Evolutionary conservation across 148 eudicot species (phyloP).

Genomic region (Arbutus unedo): DNA sequence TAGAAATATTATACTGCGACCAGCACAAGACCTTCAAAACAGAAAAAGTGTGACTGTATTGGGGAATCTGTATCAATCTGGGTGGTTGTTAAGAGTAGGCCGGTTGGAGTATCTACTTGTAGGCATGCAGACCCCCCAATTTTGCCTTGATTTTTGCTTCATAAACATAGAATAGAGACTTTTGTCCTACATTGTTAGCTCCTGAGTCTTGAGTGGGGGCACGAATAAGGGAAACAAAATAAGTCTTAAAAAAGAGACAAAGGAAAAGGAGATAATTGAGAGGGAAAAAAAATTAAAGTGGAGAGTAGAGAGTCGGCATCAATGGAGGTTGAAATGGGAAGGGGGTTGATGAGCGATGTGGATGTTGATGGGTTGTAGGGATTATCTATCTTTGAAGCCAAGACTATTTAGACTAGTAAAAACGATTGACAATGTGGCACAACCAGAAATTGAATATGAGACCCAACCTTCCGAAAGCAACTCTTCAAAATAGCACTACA

Average conservation of each 20-base stretch:
- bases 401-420: not conserved
- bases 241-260: not conserved
- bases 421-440: too few relatives aligned
- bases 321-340: conserved; percentile 3
- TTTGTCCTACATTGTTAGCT: not conserved
- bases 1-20: not conserved
- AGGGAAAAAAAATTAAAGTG: not conserved
- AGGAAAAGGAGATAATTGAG: not conserved
- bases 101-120: not conserved
- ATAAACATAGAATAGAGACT: not conserved
- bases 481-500: too few relatives aligned
- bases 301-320: not conserved
- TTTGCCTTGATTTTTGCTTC: not conserved
- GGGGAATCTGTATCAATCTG: not conserved
- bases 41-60: not conserved
- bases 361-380: too few relatives aligned
- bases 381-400: too few relatives aligned
- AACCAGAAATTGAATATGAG: too few relatives aligned
- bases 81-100: not conserved
- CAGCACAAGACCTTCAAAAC: not conserved
- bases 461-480: too few relatives aligned
- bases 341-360: not conserved
- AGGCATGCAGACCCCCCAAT: not conserved
- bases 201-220: too few relatives aligned
- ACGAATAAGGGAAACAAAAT: not conserved